Conservation (phyloP, 331 rosid genomes). For the Pyrus hybrid region DNA sequence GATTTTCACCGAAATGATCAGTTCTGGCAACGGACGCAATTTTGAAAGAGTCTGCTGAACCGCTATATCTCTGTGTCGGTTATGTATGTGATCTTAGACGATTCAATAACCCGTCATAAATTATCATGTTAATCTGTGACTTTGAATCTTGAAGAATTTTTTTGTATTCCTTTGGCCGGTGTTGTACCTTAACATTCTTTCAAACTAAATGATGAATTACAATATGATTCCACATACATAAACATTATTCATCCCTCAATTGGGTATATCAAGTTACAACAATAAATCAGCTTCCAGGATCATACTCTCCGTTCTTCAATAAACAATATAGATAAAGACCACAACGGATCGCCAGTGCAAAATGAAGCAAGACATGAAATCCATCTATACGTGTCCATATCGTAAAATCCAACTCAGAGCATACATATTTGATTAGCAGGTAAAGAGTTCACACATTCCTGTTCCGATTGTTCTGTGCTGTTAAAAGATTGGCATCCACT, state of each 20-base stretch:
- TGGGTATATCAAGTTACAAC: background rate
- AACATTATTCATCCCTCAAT: background rate
- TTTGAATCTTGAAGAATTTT: background rate
- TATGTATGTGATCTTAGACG: background rate
- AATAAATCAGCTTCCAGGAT: background rate
- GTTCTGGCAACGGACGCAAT: constrained; percentile 1
- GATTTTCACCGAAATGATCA: constrained; percentile 18
- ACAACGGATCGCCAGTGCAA: background rate
- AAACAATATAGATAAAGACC: background rate
- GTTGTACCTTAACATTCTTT: background rate
- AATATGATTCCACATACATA: background rate
- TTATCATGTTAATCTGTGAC: background rate
- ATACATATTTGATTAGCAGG: constrained; percentile 1
- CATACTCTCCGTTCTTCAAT: background rate
- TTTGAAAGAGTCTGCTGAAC: constrained; percentile 14
- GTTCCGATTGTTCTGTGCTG: constrained; percentile 10
- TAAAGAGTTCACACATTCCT: constrained; percentile 15
- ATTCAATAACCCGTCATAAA: background rate
- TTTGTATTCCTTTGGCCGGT: background rate
- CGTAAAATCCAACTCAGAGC: background rate
- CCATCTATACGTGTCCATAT: background rate
- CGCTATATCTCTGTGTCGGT: background rate
- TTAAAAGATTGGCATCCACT: constrained; percentile 13
- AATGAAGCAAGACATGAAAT: background rate
- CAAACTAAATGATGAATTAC: background rate